phyloP scores from a whole-genome alignment of 2,329 filamentous ascomycete genomes.

The Curvularia lunata region DNA sequence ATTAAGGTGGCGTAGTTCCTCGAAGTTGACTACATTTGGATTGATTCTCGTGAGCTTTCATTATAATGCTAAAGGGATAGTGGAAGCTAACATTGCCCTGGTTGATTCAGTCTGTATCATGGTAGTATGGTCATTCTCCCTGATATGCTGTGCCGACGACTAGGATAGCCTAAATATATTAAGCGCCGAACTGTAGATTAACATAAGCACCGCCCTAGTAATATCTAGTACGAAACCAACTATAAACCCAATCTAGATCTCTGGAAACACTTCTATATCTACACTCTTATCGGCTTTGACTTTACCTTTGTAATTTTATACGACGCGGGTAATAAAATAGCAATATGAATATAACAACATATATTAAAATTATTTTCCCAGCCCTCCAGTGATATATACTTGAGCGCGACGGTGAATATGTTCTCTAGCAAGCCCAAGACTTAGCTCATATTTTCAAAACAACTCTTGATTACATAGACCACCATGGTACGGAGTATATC shows the following conservation, averaged over 20 bases:
- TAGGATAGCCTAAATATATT: background rate
- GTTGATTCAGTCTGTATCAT: too few relatives aligned
- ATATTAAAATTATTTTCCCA: conserved; percentile 2
- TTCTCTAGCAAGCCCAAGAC: conserved; percentile 1
- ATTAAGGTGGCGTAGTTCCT: too few relatives aligned
- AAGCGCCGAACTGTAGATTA: background rate
- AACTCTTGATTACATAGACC: conserved; percentile 5
- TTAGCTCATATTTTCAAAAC: conserved; percentile 2
- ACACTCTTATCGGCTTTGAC: conserved; percentile 1
- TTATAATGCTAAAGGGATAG: too few relatives aligned
- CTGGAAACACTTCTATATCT: conserved; percentile 5
- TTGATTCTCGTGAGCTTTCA: too few relatives aligned
- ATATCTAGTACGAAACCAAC: background rate
- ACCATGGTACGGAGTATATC: conserved; percentile 5
- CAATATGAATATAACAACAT: conserved; percentile 10
- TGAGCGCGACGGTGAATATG: background rate
- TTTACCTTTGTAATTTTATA: conserved; percentile 3
- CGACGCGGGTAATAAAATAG: conserved; percentile 4
- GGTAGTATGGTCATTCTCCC: too few relatives aligned
- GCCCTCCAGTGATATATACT: background rate
- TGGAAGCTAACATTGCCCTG: too few relatives aligned
- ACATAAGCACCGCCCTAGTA: background rate
- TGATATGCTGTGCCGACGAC: too few relatives aligned
- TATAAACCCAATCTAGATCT: background rate
- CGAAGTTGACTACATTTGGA: too few relatives aligned